phyloP scores from a whole-genome alignment of 1,284 basidiomycete genomes.

The Ceratobasidium sp. region DNA sequence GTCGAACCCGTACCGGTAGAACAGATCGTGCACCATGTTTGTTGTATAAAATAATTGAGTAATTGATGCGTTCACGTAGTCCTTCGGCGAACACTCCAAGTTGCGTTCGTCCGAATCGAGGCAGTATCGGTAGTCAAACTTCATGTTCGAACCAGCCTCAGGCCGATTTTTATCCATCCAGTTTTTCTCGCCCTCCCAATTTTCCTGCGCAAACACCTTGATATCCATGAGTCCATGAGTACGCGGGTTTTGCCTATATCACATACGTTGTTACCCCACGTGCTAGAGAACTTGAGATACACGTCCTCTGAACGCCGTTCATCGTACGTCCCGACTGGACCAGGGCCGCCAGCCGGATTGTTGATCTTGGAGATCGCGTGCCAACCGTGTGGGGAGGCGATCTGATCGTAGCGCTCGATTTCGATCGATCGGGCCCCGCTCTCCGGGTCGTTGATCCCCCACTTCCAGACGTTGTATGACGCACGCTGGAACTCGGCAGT shows the following conservation, averaged over 20 bases:
- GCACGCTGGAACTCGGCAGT: conserved; percentile 59
- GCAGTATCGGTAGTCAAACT: conserved; percentile 80
- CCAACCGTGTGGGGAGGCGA: conserved; percentile 91
- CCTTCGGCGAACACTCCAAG: conserved; percentile 75
- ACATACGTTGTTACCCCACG: no score
- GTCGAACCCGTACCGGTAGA: conserved; percentile 84
- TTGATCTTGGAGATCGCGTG: conserved; percentile 68
- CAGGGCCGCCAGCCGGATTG: conserved; percentile 64
- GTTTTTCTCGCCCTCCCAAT: no score
- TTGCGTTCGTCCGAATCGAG: conserved; percentile 66
- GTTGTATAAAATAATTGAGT: conserved; percentile 94
- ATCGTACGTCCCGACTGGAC: conserved; percentile 48
- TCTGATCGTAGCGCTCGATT: conserved; percentile 74
- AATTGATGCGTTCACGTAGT: conserved; percentile 88
- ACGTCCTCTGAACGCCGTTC: conserved; percentile 78
- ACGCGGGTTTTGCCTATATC: no score
- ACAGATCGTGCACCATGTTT: conserved; percentile 76
- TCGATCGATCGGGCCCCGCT: conserved; percentile 70
- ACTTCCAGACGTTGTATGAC: conserved; percentile 77
- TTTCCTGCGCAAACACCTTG: no score
- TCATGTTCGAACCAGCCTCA: conserved; percentile 56
- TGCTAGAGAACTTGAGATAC: no score
- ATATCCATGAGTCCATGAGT: no score
- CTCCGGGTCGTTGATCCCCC: conserved; percentile 81
- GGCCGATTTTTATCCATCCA: no score